Conservation (phyloP, 306 rosid genomes). For the Herpetospermum pedunculosum region DNA sequence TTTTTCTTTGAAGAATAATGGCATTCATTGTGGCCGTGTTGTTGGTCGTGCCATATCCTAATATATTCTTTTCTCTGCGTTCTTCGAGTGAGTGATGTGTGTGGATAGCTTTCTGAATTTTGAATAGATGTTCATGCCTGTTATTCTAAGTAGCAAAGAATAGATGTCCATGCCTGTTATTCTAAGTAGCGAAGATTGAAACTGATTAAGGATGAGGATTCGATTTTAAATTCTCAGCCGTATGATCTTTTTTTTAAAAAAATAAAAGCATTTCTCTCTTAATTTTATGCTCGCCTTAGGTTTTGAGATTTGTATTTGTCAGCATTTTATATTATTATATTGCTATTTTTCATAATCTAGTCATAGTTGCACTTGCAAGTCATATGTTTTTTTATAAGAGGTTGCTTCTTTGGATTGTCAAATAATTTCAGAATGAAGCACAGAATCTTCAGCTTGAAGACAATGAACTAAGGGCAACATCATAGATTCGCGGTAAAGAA, state of each 20-base stretch:
- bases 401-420: conserved; percentile 8
- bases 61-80: too few species aligned
- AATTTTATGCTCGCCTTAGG: neutral
- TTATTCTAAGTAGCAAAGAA: too few species aligned
- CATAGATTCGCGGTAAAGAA: conserved; percentile 25
- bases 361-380: neutral
- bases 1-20: neutral
- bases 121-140: too few species aligned
- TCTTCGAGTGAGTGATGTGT: neutral
- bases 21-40: neutral
- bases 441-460: conserved; percentile 5
- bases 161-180: neutral
- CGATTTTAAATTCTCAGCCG: neutral
- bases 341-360: neutral
- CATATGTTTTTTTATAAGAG: neutral
- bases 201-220: neutral
- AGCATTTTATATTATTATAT: neutral
- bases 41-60: neutral
- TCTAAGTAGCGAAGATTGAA: neutral
- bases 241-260: neutral
- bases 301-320: neutral
- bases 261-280: neutral
- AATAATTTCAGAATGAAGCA: conserved; percentile 26
- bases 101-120: neutral
- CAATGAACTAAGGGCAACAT: conserved; percentile 26